Evolutionary conservation across 2,329 filamentous ascomycete genomes (phyloP).

Genomic region (Fusarium pseudocircinatum): DNA sequence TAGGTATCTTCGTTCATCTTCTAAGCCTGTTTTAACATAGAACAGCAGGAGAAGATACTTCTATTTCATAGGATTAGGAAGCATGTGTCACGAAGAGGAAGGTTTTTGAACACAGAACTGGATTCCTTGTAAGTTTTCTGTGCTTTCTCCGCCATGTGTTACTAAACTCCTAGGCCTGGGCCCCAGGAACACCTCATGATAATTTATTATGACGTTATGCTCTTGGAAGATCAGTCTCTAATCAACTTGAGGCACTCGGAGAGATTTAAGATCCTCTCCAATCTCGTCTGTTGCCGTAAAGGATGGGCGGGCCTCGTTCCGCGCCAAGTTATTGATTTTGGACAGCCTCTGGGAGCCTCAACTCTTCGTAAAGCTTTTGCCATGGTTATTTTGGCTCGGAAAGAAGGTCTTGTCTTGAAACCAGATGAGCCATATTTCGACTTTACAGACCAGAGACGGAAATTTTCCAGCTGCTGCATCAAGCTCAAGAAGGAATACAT

Average conservation of each 20-base stretch:
- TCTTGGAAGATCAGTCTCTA: conserved; percentile 64
- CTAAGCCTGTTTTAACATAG: conserved; percentile 12
- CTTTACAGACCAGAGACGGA: conserved; percentile 50
- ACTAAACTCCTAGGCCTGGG: conserved; percentile 52
- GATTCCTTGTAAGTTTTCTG: conserved; percentile 70
- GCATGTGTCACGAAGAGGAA: conserved; percentile 78
- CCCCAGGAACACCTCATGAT: conserved; percentile 68
- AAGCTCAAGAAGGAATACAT: conserved; percentile 92
- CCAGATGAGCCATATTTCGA: conserved; percentile 82
- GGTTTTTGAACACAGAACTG: conserved; percentile 70
- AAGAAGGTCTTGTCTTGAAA: conserved; percentile 86
- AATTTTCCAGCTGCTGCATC: conserved; percentile 67
- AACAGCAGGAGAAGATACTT: conserved; percentile 67
- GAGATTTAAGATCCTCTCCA: conserved; percentile 67
- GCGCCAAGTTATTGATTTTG: conserved; percentile 75
- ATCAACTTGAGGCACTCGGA: conserved; percentile 64
- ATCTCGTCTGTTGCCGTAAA: conserved; percentile 59
- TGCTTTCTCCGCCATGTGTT: conserved; percentile 13
- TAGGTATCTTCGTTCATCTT: conserved; percentile 36
- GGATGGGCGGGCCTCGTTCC: conserved; percentile 75
- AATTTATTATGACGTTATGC: conserved; percentile 67
- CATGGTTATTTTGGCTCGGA: conserved; percentile 69
- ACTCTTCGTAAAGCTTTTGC: conserved; percentile 73
- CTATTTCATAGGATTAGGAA: conserved; percentile 86
- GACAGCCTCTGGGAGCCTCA: conserved; percentile 58